Conservation (phyloP, 2,329 filamentous ascomycete genomes). For the Botrytis elliptica region DNA sequence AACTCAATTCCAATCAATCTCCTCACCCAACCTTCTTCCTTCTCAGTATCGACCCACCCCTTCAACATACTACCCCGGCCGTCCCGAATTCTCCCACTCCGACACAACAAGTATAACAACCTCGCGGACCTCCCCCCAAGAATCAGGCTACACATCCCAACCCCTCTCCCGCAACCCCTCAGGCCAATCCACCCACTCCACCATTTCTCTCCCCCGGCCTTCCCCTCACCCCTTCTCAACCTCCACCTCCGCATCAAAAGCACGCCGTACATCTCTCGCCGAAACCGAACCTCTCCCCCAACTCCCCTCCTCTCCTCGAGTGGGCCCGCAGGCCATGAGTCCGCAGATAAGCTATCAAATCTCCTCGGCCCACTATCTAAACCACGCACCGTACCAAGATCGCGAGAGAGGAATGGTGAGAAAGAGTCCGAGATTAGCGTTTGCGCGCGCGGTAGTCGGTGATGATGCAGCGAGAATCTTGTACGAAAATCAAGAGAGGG, state of each 20-base stretch:
- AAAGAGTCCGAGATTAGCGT: constrained; percentile 31
- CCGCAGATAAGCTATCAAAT: constrained; percentile 32
- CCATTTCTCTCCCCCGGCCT: constrained; percentile 9
- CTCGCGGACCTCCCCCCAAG: constrained; percentile 40
- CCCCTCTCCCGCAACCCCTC: constrained; percentile 51
- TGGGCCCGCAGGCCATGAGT: not conserved
- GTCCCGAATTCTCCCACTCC: constrained; percentile 45
- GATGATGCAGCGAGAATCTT: not conserved
- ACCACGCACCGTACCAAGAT: not conserved
- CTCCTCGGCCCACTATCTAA: not conserved
- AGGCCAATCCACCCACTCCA: constrained; percentile 42
- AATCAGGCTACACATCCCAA: constrained; percentile 49
- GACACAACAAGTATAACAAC: not conserved
- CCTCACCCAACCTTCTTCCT: constrained; percentile 26
- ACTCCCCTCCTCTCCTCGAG: constrained; percentile 33
- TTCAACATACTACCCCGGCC: constrained; percentile 29
- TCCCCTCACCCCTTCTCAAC: not conserved
- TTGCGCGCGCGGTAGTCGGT: constrained; percentile 9
- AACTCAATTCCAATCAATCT: constrained; percentile 13
- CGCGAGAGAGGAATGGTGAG: constrained; percentile 11
- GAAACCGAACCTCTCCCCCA: constrained; percentile 36
- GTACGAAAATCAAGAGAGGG: not conserved
- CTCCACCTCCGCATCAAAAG: not conserved
- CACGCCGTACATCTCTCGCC: constrained; percentile 29
- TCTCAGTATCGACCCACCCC: constrained; percentile 18